A percentile compares a stretch with the other conserved stretches of the same genome.
Evolutionary conservation across 371 early-diverging fungal species (phyloP).

Genomic region (Apophysomyces variabilis): DNA sequence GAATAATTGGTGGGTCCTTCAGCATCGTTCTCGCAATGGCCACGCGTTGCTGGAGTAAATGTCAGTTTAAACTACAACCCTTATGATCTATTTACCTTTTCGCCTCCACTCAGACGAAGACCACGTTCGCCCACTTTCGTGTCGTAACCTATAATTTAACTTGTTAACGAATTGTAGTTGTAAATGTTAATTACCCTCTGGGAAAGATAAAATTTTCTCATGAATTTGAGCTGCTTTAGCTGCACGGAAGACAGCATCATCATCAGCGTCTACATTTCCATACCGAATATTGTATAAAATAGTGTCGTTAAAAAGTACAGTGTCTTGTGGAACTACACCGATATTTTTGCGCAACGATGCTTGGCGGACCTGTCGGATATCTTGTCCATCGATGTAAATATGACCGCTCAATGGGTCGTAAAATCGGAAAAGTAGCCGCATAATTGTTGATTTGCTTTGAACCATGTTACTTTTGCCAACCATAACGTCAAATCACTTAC

Average conservation of each 20-base stretch:
- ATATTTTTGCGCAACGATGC: constrained; percentile 70
- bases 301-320: constrained; percentile 84
- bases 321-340: constrained; percentile 91
- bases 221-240: constrained; percentile 88
- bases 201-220: constrained; percentile 66
- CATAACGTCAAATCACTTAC: constrained; percentile 16
- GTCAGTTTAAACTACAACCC: background rate
- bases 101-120: constrained; percentile 88
- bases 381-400: constrained; percentile 89
- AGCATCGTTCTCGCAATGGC: constrained; percentile 88
- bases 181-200: constrained; percentile 46
- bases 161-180: background rate
- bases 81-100: constrained; percentile 71
- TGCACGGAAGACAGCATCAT: constrained; percentile 72
- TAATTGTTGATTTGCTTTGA: constrained; percentile 79
- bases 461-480: background rate
- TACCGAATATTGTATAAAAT: constrained; percentile 84
- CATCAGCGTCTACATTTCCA: constrained; percentile 63
- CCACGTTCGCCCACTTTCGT: constrained; percentile 96
- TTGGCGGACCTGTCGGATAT: constrained; percentile 76
- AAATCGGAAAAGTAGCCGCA: constrained; percentile 91
- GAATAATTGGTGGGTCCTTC: constrained; percentile 76
- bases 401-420: constrained; percentile 82
- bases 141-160: constrained; percentile 70
- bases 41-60: constrained; percentile 54